Conservation (phyloP, 2,329 filamentous ascomycete species). For the Pseudogymnoascus destructans region DNA sequence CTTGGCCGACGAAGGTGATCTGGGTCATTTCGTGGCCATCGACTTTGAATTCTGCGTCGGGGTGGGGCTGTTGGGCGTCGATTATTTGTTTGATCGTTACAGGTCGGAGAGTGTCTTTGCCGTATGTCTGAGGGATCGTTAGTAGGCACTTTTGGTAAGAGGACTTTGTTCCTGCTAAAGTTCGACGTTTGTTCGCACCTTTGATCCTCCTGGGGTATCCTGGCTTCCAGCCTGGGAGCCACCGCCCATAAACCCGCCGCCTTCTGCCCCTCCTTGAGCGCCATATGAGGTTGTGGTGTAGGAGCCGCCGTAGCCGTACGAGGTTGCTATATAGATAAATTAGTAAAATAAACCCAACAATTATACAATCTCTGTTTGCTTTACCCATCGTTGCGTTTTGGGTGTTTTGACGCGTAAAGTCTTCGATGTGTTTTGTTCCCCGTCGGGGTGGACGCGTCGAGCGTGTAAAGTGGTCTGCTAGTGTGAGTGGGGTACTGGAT, state of each 20-base stretch:
- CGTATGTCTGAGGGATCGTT: constrained; percentile 32
- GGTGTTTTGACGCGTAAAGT: constrained; percentile 3
- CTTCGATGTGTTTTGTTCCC: constrained; percentile 1
- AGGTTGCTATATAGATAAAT: constrained; percentile 16
- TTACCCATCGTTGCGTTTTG: constrained; percentile 16
- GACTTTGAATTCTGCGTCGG: constrained; percentile 67
- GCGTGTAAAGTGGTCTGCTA: constrained; percentile 15
- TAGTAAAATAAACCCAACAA: background rate
- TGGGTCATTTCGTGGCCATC: constrained; percentile 60
- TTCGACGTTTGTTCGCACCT: constrained; percentile 25
- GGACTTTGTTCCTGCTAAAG: constrained; percentile 12
- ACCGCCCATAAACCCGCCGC: constrained; percentile 47
- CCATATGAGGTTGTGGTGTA: constrained; percentile 29
- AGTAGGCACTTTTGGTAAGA: background rate
- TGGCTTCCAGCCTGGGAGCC: constrained; percentile 49
- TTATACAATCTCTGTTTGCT: background rate
- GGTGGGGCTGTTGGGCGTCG: constrained; percentile 65
- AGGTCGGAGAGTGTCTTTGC: constrained; percentile 78
- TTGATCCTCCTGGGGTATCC: constrained; percentile 32
- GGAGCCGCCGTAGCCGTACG: constrained; percentile 23
- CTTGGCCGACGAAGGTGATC: constrained; percentile 78
- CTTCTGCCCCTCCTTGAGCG: constrained; percentile 44
- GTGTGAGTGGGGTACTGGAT: background rate
- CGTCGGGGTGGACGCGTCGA: constrained; percentile 14
- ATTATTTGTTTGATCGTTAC: constrained; percentile 92